These are phyloP conservation scores for Cytospora leucostoma DNA, from an alignment of 2,329 filamentous ascomycete species.

Conservation along the genomic window DNA sequence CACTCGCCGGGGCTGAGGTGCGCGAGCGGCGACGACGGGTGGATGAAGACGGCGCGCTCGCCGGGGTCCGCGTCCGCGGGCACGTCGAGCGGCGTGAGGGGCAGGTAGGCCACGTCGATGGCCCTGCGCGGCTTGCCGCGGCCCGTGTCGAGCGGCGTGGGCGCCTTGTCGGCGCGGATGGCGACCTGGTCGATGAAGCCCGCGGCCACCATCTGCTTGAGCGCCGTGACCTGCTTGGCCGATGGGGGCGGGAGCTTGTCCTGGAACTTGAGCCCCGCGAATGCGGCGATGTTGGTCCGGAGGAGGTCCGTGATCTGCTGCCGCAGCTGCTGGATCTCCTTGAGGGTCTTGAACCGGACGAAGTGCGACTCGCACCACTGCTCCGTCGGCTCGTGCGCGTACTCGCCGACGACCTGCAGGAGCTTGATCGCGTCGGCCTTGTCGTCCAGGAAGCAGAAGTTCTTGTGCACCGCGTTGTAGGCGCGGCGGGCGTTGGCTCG, in stretches of 20 bases:
- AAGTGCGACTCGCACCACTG: slow-evolving; percentile 81
- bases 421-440: slow-evolving; percentile 87
- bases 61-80: slow-evolving; percentile 42
- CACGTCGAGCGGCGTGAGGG: slow-evolving; percentile 69
- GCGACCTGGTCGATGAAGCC: slow-evolving; percentile 95
- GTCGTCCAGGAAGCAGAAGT: slow-evolving; percentile 79
- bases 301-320: slow-evolving; percentile 82
- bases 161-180: slow-evolving; percentile 84
- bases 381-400: slow-evolving; percentile 71
- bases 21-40: slow-evolving; percentile 80
- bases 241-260: slow-evolving; percentile 61
- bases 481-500: slow-evolving; percentile 63
- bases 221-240: slow-evolving; percentile 69
- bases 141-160: slow-evolving; percentile 65
- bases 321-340: slow-evolving; percentile 81
- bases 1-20: slow-evolving; percentile 70
- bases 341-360: slow-evolving; percentile 82
- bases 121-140: slow-evolving; percentile 73
- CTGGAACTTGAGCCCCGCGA: slow-evolving; percentile 55
- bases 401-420: slow-evolving; percentile 84
- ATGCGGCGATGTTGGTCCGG: slow-evolving; percentile 70
- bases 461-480: slow-evolving; percentile 72
- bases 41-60: slow-evolving; percentile 78
- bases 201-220: slow-evolving; percentile 89
- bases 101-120: slow-evolving; percentile 89